These are phyloP conservation scores for Solanum clarkiae DNA, from an alignment of 257 asterid species.

Conservation along the genomic window DNA sequence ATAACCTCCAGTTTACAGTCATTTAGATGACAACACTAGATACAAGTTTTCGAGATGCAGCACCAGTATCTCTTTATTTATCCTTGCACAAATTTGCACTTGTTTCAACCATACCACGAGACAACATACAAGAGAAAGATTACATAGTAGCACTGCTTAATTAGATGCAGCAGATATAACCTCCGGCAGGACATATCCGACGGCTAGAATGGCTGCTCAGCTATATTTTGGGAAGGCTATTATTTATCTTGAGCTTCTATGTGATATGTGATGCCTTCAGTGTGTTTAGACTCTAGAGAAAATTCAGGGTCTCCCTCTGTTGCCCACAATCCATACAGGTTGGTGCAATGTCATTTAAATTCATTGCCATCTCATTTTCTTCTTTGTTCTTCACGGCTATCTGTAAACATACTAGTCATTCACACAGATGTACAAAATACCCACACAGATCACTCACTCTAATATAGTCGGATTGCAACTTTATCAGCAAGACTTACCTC, in stretches of 20 bases:
- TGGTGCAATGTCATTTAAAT: neutral
- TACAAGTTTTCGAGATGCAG: neutral
- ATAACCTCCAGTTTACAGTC: neutral
- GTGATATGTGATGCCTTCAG: neutral
- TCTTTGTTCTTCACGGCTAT: neutral
- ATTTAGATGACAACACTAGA: neutral
- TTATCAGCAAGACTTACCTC: conserved; percentile 11
- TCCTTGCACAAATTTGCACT: neutral
- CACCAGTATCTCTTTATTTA: neutral
- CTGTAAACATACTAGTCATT: neutral
- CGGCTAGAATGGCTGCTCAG: neutral
- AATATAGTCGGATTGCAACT: neutral
- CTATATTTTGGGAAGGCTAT: neutral
- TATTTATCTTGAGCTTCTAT: neutral
- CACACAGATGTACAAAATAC: neutral
- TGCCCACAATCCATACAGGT: neutral
- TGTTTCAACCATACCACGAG: neutral
- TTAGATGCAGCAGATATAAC: neutral
- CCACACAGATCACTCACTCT: neutral
- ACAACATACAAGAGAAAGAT: neutral
- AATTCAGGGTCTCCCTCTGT: neutral
- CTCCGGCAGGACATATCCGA: neutral
- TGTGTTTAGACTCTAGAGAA: neutral
- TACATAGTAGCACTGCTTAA: neutral
- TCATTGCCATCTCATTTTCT: neutral